Conservation (phyloP, 2,329 filamentous ascomycete genomes). For the Iodosphaeria phyllophila region DNA sequence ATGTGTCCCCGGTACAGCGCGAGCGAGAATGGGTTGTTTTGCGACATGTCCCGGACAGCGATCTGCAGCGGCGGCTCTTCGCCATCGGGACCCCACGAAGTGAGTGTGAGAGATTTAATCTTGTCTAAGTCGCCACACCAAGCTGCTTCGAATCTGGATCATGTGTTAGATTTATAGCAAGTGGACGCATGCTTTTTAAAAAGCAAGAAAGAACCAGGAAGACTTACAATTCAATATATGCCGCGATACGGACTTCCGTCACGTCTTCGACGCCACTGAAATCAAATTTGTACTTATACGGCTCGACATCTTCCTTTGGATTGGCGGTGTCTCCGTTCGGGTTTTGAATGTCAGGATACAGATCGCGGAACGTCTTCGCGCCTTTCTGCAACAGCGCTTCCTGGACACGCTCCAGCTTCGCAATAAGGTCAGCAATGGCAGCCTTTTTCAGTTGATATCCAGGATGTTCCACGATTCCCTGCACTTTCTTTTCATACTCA, state of each 20-base stretch:
- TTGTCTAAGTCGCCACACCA: conserved; percentile 50
- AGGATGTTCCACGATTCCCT: conserved; percentile 11
- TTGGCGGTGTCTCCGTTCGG: conserved; percentile 1
- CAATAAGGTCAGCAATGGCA: conserved; percentile 30
- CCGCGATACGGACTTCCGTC: conserved; percentile 32
- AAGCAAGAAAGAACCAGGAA: neutral
- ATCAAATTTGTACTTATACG: conserved; percentile 28
- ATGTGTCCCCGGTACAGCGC: conserved; percentile 48
- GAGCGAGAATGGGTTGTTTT: conserved; percentile 45
- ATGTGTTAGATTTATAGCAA: conserved; percentile 7
- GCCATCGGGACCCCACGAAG: conserved; percentile 33
- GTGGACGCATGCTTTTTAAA: neutral
- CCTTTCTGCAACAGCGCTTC: conserved; percentile 31
- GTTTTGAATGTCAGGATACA: conserved; percentile 34
- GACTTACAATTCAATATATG: conserved; percentile 44
- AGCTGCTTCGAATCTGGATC: conserved; percentile 46
- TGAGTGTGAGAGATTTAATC: conserved; percentile 45
- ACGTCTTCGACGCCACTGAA: conserved; percentile 35
- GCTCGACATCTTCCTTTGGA: conserved; percentile 8
- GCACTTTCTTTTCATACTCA: conserved; percentile 16
- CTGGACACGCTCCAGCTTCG: conserved; percentile 36
- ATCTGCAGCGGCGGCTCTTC: conserved; percentile 43
- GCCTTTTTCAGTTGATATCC: conserved; percentile 31
- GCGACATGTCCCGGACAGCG: conserved; percentile 30
- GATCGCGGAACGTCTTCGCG: conserved; percentile 47